phyloP scores from a whole-genome alignment of 2,329 filamentous ascomycete genomes.

The Venturia nashicola region DNA sequence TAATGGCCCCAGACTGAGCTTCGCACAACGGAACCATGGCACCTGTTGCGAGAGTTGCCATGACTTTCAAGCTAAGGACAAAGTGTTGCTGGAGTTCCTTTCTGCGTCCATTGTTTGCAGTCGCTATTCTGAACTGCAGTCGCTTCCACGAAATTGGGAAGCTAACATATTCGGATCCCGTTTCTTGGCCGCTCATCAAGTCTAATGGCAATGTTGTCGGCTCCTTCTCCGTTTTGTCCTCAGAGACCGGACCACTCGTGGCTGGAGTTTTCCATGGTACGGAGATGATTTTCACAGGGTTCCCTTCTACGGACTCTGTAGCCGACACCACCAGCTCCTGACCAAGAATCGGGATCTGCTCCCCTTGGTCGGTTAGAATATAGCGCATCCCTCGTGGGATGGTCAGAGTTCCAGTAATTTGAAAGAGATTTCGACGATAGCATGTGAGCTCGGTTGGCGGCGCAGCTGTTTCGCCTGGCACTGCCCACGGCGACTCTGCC shows the following conservation, averaged over 20 bases:
- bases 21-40: conserved; percentile 71
- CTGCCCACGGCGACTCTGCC: conserved; percentile 61
- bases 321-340: conserved; percentile 85
- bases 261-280: conserved; percentile 97
- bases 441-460: conserved; percentile 79
- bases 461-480: conserved; percentile 41
- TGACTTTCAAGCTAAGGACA: conserved; percentile 73
- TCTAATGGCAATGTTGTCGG: conserved; percentile 69
- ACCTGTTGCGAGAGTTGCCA: conserved; percentile 75
- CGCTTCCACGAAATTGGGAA: conserved; percentile 93
- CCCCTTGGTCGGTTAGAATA: conserved; percentile 71
- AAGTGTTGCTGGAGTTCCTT: conserved; percentile 97
- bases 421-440: conserved; percentile 90
- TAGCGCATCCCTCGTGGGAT: conserved; percentile 67
- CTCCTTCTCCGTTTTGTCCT: conserved; percentile 68
- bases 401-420: conserved; percentile 83
- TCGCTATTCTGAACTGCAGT: conserved; percentile 87
- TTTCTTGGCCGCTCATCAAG: conserved; percentile 50
- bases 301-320: conserved; percentile 88
- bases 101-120: conserved; percentile 86
- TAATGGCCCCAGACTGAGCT: conserved; percentile 77
- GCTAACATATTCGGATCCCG: conserved; percentile 73
- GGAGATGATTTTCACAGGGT: conserved; percentile 84
- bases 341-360: conserved; percentile 67
- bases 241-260: conserved; percentile 41